phyloP scores from a whole-genome alignment of 306 rosid genomes.

The Cucumis cinereus region DNA sequence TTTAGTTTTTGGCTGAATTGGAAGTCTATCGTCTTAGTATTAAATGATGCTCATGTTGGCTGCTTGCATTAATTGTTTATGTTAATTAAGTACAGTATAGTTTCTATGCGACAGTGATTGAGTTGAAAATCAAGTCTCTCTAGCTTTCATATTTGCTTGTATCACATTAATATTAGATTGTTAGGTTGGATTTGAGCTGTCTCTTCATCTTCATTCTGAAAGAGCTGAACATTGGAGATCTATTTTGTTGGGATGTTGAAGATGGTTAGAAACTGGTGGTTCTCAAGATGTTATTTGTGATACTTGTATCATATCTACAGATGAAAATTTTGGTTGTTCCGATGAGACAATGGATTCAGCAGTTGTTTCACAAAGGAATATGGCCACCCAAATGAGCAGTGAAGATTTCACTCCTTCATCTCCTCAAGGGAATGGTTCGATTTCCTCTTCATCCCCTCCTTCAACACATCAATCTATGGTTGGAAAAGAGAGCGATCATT shows the following conservation, averaged over 20 bases:
- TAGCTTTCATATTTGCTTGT: not conserved
- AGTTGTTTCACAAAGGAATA: slow-evolving; percentile 32
- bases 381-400: slow-evolving; percentile 67
- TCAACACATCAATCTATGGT: slow-evolving; percentile 20
- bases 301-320: slow-evolving; percentile 21
- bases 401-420: slow-evolving; percentile 27
- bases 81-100: not conserved
- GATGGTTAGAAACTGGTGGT: not conserved
- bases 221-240: not conserved
- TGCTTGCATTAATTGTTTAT: not conserved
- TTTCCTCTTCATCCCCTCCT: slow-evolving; percentile 22
- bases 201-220: not conserved
- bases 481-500: slow-evolving; percentile 20
- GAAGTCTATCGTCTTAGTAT: not conserved
- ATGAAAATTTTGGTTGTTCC: slow-evolving; percentile 22
- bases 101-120: not conserved
- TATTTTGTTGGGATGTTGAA: not conserved
- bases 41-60: not conserved
- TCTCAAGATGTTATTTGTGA: not conserved
- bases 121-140: not conserved
- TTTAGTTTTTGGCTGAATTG: not conserved
- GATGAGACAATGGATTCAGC: slow-evolving; percentile 16
- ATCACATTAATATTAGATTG: not conserved
- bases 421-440: slow-evolving; percentile 16
- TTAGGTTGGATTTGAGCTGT: not conserved